A percentile compares a stretch with the other conserved stretches of the same genome.
Conservation (phyloP, 768 basidiomycete species). For the Suillus clintonianus region DNA sequence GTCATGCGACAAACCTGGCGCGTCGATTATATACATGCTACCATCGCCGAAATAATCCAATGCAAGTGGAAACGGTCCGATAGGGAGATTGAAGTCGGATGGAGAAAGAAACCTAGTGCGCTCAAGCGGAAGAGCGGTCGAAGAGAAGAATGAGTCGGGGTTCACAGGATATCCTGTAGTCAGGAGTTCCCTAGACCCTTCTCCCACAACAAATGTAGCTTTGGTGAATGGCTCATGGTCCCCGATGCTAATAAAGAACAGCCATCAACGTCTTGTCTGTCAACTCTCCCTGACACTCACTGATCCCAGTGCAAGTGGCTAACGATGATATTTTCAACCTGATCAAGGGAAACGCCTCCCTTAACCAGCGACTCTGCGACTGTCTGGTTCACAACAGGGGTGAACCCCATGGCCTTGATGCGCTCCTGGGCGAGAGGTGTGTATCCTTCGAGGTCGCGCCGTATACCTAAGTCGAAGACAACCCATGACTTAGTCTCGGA, state of each 20-base stretch:
- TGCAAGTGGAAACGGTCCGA: constrained; percentile 50
- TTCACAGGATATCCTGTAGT: constrained; percentile 41
- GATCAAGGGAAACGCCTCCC: constrained; percentile 44
- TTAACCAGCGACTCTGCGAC: constrained; percentile 47
- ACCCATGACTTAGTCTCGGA: neutral
- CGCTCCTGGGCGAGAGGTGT: constrained; percentile 33
- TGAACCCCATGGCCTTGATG: constrained; percentile 25
- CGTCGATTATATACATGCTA: constrained; percentile 53
- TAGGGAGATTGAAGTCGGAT: constrained; percentile 32
- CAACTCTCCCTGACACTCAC: constrained; percentile 36
- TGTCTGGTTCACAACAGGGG: constrained; percentile 20
- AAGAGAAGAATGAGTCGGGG: constrained; percentile 31
- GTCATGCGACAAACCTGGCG: constrained; percentile 34
- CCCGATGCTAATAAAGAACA: constrained; percentile 50
- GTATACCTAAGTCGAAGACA: constrained; percentile 56
- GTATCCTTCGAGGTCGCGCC: constrained; percentile 45
- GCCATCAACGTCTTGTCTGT: constrained; percentile 37
- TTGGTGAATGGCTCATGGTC: constrained; percentile 43
- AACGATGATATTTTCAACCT: constrained; percentile 45
- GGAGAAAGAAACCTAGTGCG: constrained; percentile 37
- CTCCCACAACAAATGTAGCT: constrained; percentile 48
- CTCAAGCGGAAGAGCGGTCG: constrained; percentile 34
- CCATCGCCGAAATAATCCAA: constrained; percentile 57
- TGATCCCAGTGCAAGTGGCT: constrained; percentile 56
- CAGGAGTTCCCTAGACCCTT: constrained; percentile 32